phyloP scores from a whole-genome alignment of 495 filamentous ascomycete species.

The Penicillium psychrofluorescens region DNA sequence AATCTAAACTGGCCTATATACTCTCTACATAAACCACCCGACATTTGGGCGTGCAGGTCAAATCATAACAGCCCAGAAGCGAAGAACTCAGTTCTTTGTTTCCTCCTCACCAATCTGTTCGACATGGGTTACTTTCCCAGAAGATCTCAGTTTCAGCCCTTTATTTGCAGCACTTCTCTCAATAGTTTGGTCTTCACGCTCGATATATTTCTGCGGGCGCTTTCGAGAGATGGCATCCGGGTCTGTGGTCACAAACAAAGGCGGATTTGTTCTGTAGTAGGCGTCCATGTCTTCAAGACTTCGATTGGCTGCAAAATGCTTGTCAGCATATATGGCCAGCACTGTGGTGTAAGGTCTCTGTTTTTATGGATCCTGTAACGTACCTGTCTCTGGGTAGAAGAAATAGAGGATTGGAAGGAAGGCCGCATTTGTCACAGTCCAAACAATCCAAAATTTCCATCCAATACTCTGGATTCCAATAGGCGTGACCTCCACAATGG shows the following conservation, averaged over 20 bases:
- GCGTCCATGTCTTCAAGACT: conserved; percentile 38
- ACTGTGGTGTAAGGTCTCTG: too few species aligned
- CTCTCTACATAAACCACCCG: too few species aligned
- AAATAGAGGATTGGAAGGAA: conserved; percentile 58
- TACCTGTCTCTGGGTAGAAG: conserved; percentile 54
- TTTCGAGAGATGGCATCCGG: conserved; percentile 17
- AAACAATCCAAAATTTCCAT: conserved; percentile 58
- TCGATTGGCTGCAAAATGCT: conserved; percentile 24
- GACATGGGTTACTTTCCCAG: not conserved
- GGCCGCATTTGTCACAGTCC: conserved; percentile 47
- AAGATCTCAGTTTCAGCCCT: not conserved
- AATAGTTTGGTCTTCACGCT: conserved; percentile 19
- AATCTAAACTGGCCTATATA: too few species aligned
- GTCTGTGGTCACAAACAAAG: conserved; percentile 31
- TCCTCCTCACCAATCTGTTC: not conserved
- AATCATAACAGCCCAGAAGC: too few species aligned
- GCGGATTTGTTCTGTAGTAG: conserved; percentile 36
- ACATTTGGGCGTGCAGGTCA: too few species aligned
- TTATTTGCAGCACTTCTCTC: conserved; percentile 2
- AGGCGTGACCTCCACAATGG: conserved; percentile 54
- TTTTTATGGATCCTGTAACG: not conserved
- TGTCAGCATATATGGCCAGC: conserved; percentile 7
- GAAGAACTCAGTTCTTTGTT: too few species aligned
- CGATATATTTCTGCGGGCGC: conserved; percentile 19
- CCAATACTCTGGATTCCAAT: conserved; percentile 48